Evolutionary conservation across 164 flowering plant genomes (phyloP), one percentile per base, ranked within the genome.

Genomic region (Magnolia changhungtana): DNA sequence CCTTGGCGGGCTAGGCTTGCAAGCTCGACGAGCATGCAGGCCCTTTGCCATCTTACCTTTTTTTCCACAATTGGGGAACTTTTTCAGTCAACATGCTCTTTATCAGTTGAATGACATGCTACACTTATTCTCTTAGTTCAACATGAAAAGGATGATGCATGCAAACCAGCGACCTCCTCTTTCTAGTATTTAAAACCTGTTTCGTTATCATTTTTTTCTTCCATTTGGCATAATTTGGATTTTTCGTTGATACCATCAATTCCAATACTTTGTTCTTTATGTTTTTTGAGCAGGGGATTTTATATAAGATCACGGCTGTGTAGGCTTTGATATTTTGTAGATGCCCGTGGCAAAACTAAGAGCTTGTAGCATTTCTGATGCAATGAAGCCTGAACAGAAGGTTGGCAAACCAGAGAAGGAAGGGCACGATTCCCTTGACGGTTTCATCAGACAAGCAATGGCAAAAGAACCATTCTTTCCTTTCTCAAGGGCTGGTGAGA

Each of bases 391-490:
- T 78, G 81, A 75, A 67, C 78, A 80, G 76, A 83, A 76, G 74
- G 64, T 61, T 59, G 73, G 73, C 49, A 80, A 78, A 24, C 61
- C 71, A 45, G 90, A 87, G 68, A 75, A 69, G 55, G 93, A 87
- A 58, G 91, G 87, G 72, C 89, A 86, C 74, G 91, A 90, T 83
- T 82, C 93, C 49, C 76, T 94, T 66, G 96, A 89, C 75, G 89
- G 82, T 58, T 82, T 89, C 71, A 84, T 91, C 80, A 87, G 87
- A 76, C 92, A 91, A 82, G 86, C 92, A 51, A 83, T 89, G 63
- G 97, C 89, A 78, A 90, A 87, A 82, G 94, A 92, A 75, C 89
- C 95, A 66, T 79, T 83, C 67, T 76, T 86, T 81, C 86, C 95
- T 74, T 89, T 86, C 71, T 77, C 96, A 61, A 90, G 91, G 86